A percentile compares a stretch with the other conserved stretches of the same genome.
phyloP scores from a whole-genome alignment of 2,329 filamentous ascomycete species.

The Calonectria pauciramosa region DNA sequence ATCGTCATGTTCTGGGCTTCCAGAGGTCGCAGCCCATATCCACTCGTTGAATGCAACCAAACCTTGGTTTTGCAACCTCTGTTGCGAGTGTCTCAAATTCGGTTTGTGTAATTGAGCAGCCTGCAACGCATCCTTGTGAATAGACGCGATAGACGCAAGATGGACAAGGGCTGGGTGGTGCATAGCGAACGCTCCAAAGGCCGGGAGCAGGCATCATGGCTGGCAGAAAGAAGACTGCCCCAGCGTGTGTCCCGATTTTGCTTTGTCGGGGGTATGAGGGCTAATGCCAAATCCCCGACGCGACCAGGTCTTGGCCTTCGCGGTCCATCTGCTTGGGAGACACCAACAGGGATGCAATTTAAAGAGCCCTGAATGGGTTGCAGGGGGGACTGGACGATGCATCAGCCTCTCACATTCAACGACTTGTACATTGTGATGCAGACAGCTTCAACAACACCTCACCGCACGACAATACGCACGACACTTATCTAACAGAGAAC shows the following conservation, averaged over 20 bases:
- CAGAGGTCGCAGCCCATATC: not conserved
- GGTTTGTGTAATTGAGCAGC: conserved; percentile 14
- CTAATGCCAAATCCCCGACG: conserved; percentile 27
- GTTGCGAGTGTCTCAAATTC: not conserved
- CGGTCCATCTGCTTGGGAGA: conserved; percentile 20
- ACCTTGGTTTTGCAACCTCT: not conserved
- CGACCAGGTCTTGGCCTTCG: conserved; percentile 15
- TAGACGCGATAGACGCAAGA: conserved; percentile 31
- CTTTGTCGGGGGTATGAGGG: conserved; percentile 15
- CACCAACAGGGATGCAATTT: conserved; percentile 12
- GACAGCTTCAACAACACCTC: conserved; percentile 9
- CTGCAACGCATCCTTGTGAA: conserved; percentile 8
- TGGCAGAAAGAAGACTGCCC: not conserved
- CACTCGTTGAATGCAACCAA: conserved; percentile 1
- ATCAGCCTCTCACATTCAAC: conserved; percentile 13
- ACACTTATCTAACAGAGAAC: not conserved
- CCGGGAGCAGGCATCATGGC: conserved; percentile 6
- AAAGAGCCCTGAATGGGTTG: conserved; percentile 5
- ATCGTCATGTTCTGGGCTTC: not conserved
- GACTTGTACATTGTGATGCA: conserved; percentile 13
- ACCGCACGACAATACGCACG: not conserved
- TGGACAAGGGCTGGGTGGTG: conserved; percentile 17
- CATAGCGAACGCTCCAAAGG: not conserved
- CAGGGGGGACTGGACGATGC: conserved; percentile 15
- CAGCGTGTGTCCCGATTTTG: conserved; percentile 7